Evolutionary conservation across 2,329 filamentous ascomycete genomes (phyloP).

Genomic region (Monosporascus sp.): DNA sequence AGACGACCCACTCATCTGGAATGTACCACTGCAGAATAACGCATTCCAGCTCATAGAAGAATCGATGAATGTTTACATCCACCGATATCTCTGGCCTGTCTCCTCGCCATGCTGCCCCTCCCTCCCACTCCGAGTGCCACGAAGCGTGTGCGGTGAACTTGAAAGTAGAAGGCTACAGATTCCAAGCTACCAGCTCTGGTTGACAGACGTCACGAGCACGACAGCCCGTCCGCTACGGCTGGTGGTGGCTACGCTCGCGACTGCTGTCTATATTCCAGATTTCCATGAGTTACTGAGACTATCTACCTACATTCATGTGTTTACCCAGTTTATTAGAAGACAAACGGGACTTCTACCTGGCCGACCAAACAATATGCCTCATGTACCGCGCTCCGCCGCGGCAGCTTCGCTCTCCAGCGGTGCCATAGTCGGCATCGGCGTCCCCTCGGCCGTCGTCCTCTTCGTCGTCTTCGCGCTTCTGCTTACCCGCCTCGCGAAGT

Average conservation of each 20-base stretch:
- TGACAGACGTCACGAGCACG: too few species aligned
- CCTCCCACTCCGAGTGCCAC: too few species aligned
- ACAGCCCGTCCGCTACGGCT: too few species aligned
- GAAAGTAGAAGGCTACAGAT: too few species aligned
- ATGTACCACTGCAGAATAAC: not conserved
- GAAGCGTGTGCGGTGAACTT: too few species aligned
- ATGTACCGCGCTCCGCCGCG: not conserved
- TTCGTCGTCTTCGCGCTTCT: conserved; percentile 39
- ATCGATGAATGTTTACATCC: conserved; percentile 3
- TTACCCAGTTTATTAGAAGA: too few species aligned
- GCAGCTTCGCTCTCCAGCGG: conserved; percentile 22
- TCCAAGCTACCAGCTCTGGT: too few species aligned
- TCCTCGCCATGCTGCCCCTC: not conserved
- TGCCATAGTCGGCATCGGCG: conserved; percentile 38
- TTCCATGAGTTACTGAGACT: too few species aligned
- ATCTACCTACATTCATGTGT: too few species aligned
- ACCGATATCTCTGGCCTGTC: not conserved
- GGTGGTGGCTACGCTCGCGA: too few species aligned
- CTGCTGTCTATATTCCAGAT: too few species aligned
- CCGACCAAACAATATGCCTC: conserved; percentile 1
- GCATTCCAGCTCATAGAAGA: not conserved
- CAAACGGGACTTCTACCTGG: not conserved
- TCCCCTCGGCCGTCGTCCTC: conserved; percentile 43
- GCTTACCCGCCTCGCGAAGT: conserved; percentile 34
- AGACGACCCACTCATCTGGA: not conserved